Evolutionary conservation across 768 basidiomycete species (phyloP).

Genomic region (Russula ochroleuca): DNA sequence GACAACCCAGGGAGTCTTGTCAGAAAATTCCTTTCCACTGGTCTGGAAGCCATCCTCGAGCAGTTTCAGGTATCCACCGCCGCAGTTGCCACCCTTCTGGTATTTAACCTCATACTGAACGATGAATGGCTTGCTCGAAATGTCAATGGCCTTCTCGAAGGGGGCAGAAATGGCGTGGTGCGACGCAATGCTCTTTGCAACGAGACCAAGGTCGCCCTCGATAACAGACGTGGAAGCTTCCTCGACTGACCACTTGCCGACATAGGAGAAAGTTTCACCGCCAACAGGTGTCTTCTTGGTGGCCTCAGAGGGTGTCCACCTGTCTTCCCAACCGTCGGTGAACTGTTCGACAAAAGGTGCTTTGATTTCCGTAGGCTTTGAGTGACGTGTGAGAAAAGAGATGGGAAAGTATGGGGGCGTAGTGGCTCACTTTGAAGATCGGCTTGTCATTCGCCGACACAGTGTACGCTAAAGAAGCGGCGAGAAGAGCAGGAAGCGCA

Average conservation of each 20-base stretch:
- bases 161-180: slow-evolving; percentile 98
- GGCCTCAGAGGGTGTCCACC: slow-evolving; percentile 96
- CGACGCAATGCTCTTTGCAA: slow-evolving; percentile 94
- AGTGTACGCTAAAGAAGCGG: slow-evolving; percentile 55
- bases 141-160: slow-evolving; percentile 72
- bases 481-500: slow-evolving; percentile 71
- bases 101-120: slow-evolving; percentile 99
- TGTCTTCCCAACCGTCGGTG: slow-evolving; percentile 80
- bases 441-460: slow-evolving; percentile 59
- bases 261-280: slow-evolving; percentile 94
- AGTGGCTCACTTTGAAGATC: slow-evolving; percentile 52
- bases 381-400: slow-evolving; percentile 18
- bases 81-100: slow-evolving; percentile 98
- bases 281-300: slow-evolving; percentile 97
- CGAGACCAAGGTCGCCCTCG: slow-evolving; percentile 84
- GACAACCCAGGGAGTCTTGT: slow-evolving; percentile 90
- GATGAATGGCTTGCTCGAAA: slow-evolving; percentile 80
- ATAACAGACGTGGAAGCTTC: slow-evolving; percentile 74
- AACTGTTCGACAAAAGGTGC: slow-evolving; percentile 97
- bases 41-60: slow-evolving; percentile 93
- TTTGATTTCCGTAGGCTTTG: slow-evolving; percentile 69
- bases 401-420: neutral
- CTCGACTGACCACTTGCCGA: slow-evolving; percentile 96
- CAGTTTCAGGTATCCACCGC: slow-evolving; percentile 98
- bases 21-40: slow-evolving; percentile 87